Percentiles rank a stretch among this genome's conserved stretches.
Conservation (phyloP, 441 rosid genomes). For the Bruguiera hainesii region DNA sequence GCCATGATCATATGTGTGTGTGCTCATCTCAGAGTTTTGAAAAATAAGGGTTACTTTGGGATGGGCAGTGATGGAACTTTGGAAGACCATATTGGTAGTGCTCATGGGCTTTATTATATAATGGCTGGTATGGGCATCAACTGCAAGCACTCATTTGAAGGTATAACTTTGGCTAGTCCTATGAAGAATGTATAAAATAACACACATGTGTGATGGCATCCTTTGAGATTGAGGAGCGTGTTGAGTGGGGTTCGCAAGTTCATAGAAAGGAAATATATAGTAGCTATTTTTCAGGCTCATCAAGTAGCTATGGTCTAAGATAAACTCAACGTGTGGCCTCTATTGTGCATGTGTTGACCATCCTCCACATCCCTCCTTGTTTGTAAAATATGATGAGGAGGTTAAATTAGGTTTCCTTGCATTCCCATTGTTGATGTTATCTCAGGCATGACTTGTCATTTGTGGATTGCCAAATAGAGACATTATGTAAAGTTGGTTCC, state of each 20-base stretch:
- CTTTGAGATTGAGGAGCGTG: too few relatives aligned
- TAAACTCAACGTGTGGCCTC: background rate
- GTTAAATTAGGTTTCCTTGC: background rate
- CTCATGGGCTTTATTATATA: background rate
- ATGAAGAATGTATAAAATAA: too few relatives aligned
- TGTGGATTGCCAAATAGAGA: background rate
- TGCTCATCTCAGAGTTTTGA: background rate
- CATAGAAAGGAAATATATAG: too few relatives aligned
- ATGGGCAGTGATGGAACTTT: background rate
- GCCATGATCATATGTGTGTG: constrained; percentile 30
- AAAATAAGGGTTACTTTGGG: background rate
- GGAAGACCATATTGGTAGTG: background rate
- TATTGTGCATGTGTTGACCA: background rate
- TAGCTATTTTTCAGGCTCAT: too few relatives aligned
- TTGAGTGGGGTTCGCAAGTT: too few relatives aligned
- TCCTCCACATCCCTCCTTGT: background rate
- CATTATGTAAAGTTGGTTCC: background rate
- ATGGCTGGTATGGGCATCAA: background rate
- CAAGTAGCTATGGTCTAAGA: too few relatives aligned
- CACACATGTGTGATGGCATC: too few relatives aligned
- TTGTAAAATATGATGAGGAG: too few relatives aligned
- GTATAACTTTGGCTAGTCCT: background rate
- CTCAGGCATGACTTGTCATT: background rate
- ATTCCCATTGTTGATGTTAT: background rate
- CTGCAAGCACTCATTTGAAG: background rate